Conservation (phyloP, 345 rosid genomes). For the Rhodamnia rubescens region DNA sequence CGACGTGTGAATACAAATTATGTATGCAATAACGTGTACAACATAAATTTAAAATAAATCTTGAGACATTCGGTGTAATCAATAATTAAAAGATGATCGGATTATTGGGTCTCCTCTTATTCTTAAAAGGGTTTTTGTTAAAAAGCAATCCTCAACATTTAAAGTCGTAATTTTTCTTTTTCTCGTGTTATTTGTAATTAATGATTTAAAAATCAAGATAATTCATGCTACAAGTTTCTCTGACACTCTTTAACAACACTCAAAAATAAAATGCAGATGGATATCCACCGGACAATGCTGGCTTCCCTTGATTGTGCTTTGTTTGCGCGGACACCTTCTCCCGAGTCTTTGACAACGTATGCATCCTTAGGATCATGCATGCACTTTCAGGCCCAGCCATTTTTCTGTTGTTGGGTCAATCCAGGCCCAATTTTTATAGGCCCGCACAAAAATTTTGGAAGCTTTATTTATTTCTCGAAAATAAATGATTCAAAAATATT, state of each 20-base stretch:
- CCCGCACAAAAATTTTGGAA: neutral
- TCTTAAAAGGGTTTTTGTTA: neutral
- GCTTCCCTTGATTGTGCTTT: no score
- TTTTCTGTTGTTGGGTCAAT: neutral
- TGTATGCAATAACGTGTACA: no score
- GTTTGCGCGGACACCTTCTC: no score
- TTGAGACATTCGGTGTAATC: neutral
- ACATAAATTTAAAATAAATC: neutral
- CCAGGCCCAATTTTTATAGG: neutral
- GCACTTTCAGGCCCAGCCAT: neutral
- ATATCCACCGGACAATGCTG: neutral
- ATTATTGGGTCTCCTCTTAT: neutral
- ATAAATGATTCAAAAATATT: no score
- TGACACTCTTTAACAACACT: neutral
- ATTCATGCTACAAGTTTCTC: neutral
- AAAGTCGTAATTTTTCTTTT: neutral
- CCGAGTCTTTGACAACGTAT: neutral
- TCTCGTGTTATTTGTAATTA: neutral
- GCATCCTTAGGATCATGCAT: neutral
- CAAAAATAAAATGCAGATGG: neutral
- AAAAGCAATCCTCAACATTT: neutral
- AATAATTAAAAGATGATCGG: accelerated
- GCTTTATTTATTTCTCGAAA: no score
- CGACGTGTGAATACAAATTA: neutral
- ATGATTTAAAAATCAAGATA: neutral